Base-by-base conservation (phyloP, 768 basidiomycete species). In the Cytidiella melzeri region DNA sequence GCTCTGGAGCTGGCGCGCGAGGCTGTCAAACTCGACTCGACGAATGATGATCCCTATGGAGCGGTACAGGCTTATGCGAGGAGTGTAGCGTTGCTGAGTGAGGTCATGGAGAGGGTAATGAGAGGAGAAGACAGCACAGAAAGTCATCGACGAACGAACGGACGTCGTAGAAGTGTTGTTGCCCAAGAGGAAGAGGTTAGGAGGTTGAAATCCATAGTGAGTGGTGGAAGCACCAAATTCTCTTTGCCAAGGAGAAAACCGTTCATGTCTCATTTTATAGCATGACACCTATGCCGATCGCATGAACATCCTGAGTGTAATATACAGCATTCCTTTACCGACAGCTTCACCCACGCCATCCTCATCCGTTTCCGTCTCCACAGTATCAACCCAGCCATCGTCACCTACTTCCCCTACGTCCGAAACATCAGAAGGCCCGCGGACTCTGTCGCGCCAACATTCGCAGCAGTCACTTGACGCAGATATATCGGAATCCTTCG, bases 251-350 rank as follows among this genome's bases (percentile, higher is more conserved):
- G 11, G 41, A 19, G 26, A 2, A 13, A 21, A 12, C n/a, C n/a
- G n/a, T n/a, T n/a, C n/a, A n/a, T n/a, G n/a, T n/a, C n/a, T n/a
- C n/a, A n/a, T n/a, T 13, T 18, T 18, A 13, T 13, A 93, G 92
- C 92, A 94, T 63, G 92, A 95, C 66, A 94, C 92, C 7, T 95
- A 95, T 65, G 90, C 88, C 51, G 90, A 95, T 66, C 81, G 92
- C 45, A 92, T 95, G 86, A 87, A 88, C 61, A 92, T 94, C 61
- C 77, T 95, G 48, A 88, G 87, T 58, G 75, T 89, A 55, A 91
- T 92, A 54, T 92, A 92, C 71, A 85, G 81, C 64, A 90, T 92
- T 64, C 87, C 87, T 21, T 76, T 85, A 39, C 76, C 81, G 39
- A 84, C 84, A 19, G 80, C 86, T 60, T 74, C 85, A 10, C 76